Base-by-base conservation (phyloP, 768 basidiomycete genomes). In the Suillus occidentalis region DNA sequence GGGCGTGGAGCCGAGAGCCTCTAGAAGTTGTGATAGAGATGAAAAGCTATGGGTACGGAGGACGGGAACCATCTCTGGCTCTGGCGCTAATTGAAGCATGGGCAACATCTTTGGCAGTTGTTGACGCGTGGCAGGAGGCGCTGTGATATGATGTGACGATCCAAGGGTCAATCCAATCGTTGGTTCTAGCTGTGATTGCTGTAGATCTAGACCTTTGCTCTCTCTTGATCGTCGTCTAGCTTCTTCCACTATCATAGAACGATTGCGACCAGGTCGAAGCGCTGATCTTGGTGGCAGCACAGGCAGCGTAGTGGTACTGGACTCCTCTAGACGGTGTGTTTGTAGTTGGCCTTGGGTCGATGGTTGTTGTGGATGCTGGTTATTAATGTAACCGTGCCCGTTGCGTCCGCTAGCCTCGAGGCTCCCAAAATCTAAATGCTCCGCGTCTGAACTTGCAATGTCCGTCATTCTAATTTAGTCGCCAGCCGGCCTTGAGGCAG, bases 1-100 rank as follows among this genome's bases (percentile, higher is more conserved):
- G 3, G 71, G 66, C 62, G 72, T 72, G 0, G 74, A 72, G 62
- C 75, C 76, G 9, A 76, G 67, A 6, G 72, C 72, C 42, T 72
- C 75, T 3, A 78, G 70, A 20, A 77, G 64, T 60, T 65, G 71
- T 43, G 77, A 69, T 42, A 78, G 68, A 31, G 77, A 77, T 9
- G 74, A 74, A 28, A 77, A 70, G 25, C 74, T 78, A 56, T 67
- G 76, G 66, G 72, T 71, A 6, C 71, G 75, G 50, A 76, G 70
- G 36, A 73, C 64, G 22, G 74, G 73, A 69, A 77, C 77, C 20
- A 61, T 55, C 57, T 63, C 39, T 39, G n/a, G 68, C 68, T 53
- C 69, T 69, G 7, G 72, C 58, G 20, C 43, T 62, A 25, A 59
- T 16, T 53, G 65, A 25, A 42, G 61, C 39, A 52, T 34, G 47